A percentile compares a stretch with the other conserved stretches of the same genome.
Conservation (phyloP, 768 basidiomycete genomes). For the Amanita polypyramis region DNA sequence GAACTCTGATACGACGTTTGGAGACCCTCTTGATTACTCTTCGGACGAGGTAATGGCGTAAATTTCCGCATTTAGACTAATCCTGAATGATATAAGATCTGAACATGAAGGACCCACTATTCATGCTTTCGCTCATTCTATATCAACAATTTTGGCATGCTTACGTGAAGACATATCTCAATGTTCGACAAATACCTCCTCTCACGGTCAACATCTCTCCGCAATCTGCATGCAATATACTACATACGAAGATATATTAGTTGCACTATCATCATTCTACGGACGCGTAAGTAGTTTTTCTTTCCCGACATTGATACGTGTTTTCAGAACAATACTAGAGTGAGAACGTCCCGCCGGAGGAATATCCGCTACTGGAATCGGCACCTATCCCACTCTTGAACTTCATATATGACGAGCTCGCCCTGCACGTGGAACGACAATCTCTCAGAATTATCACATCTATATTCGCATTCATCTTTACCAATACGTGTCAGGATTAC, state of each 20-base stretch:
- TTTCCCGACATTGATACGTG: neutral
- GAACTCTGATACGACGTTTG: constrained; percentile 55
- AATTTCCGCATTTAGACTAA: neutral
- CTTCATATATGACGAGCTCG: constrained; percentile 46
- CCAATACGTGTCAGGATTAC: constrained; percentile 52
- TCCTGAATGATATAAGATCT: constrained; percentile 21
- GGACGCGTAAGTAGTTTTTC: constrained; percentile 35
- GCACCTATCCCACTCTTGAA: constrained; percentile 45
- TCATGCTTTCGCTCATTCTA: constrained; percentile 57
- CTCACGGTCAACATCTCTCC: constrained; percentile 14
- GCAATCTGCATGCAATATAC: constrained; percentile 42
- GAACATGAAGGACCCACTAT: constrained; percentile 40
- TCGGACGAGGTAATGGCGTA: constrained; percentile 34
- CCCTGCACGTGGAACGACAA: constrained; percentile 40
- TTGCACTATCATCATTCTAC: constrained; percentile 47
- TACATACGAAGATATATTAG: constrained; percentile 35
- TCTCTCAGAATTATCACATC: constrained; percentile 40
- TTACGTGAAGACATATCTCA: constrained; percentile 35
- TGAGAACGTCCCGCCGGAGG: constrained; percentile 20
- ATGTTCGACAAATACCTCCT: constrained; percentile 25
- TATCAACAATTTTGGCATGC: constrained; percentile 43
- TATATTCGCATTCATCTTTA: constrained; percentile 58
- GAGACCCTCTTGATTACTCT: constrained; percentile 40
- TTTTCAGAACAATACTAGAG: constrained; percentile 17
- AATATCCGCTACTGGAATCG: constrained; percentile 33